Percentiles rank a stretch among this genome's conserved stretches.
Evolutionary conservation across 2,329 filamentous ascomycete genomes (phyloP).

Genomic region (Trichophyton verrucosum): DNA sequence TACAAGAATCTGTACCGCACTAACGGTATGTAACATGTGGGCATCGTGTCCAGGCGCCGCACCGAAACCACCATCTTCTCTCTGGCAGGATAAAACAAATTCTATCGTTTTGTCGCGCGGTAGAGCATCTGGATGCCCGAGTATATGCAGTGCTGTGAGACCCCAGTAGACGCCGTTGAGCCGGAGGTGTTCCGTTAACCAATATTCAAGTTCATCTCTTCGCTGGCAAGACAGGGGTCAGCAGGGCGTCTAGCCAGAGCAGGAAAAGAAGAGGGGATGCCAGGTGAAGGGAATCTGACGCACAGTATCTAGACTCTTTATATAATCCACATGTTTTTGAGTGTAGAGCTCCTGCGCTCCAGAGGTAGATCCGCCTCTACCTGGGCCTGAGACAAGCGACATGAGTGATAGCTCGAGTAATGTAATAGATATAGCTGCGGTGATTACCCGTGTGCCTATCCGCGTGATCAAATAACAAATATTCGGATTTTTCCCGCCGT

Average conservation of each 20-base stretch:
- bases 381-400: constrained; percentile 50
- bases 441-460: not conserved
- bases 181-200: constrained; percentile 91
- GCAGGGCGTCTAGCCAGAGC: not conserved
- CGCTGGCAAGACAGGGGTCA: constrained; percentile 37
- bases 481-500: no score
- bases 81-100: constrained; percentile 91
- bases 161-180: constrained; percentile 97
- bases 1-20: constrained; percentile 83
- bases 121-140: constrained; percentile 68
- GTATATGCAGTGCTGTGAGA: constrained; percentile 71
- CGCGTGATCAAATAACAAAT: no score
- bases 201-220: constrained; percentile 93
- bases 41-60: constrained; percentile 89
- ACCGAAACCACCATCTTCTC: constrained; percentile 79
- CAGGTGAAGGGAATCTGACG: constrained; percentile 20
- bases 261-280: constrained; percentile 9
- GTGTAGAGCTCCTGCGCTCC: constrained; percentile 41
- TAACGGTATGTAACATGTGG: constrained; percentile 92
- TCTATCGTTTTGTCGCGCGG: constrained; percentile 70
- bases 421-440: not conserved
- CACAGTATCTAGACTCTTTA: constrained; percentile 80
- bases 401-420: constrained; percentile 25
- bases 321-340: constrained; percentile 74
- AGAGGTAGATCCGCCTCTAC: constrained; percentile 34